Conservation (phyloP, 306 rosid genomes). For the Glycine tomentella region DNA sequence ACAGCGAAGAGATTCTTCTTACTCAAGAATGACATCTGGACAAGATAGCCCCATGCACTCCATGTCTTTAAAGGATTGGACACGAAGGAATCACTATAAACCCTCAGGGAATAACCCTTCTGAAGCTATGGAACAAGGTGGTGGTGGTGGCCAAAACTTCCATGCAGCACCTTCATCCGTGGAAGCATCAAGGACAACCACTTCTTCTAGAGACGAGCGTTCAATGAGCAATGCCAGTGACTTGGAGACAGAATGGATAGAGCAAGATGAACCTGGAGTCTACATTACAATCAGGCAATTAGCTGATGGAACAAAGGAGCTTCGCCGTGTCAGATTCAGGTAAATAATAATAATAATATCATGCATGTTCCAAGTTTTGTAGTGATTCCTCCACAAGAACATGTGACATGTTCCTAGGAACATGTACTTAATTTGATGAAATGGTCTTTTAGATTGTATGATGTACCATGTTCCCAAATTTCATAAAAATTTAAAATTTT, state of each 20-base stretch:
- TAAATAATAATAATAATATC: background rate
- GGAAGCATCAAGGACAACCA: conserved; percentile 85
- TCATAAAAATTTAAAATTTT: too few relatives aligned
- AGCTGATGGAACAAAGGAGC: conserved; percentile 83
- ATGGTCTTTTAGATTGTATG: too few relatives aligned
- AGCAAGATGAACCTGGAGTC: conserved; percentile 91
- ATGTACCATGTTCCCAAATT: too few relatives aligned
- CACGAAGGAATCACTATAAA: conserved; percentile 61
- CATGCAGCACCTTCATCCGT: conserved; percentile 51
- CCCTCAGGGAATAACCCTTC: conserved; percentile 44
- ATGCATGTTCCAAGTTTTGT: background rate
- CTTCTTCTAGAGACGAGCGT: conserved; percentile 78
- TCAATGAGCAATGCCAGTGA: conserved; percentile 84
- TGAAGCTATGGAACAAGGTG: conserved; percentile 2
- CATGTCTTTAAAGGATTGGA: conserved; percentile 52
- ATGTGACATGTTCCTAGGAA: conserved; percentile 2
- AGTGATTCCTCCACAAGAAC: background rate
- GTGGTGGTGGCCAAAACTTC: conserved; percentile 1
- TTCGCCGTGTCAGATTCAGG: conserved; percentile 96
- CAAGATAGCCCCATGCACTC: conserved; percentile 39
- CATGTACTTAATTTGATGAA: background rate
- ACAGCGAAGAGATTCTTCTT: conserved; percentile 74
- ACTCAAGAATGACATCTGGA: conserved; percentile 42
- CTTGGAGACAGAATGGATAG: conserved; percentile 83
- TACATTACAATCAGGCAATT: conserved; percentile 79